These are phyloP conservation scores for Albugo candida DNA, from an alignment of 352 stramenopile species.

Conservation along the genomic window DNA sequence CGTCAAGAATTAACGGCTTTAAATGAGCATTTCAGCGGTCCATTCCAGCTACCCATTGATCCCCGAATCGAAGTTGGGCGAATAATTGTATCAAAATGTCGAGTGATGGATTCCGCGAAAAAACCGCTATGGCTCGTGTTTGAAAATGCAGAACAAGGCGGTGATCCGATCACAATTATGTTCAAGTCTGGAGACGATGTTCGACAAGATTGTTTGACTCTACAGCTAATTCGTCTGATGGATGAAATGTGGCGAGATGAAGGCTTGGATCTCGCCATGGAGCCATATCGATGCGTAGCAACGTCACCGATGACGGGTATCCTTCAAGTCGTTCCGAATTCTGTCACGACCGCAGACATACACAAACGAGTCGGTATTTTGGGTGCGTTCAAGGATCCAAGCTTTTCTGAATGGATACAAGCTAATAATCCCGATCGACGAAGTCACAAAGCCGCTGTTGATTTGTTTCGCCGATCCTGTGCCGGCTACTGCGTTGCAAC, in stretches of 20 bases:
- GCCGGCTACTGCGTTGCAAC: slow-evolving; percentile 88
- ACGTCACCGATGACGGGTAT: slow-evolving; percentile 83
- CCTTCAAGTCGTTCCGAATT: slow-evolving; percentile 82
- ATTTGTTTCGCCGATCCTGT: slow-evolving; percentile 73
- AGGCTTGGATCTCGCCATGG: slow-evolving; percentile 80
- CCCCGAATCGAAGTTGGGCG: slow-evolving; percentile 66
- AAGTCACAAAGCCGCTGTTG: slow-evolving; percentile 43
- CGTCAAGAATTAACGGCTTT: slow-evolving; percentile 57
- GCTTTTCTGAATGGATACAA: slow-evolving; percentile 69
- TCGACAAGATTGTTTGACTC: slow-evolving; percentile 87
- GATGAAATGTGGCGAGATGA: slow-evolving; percentile 85
- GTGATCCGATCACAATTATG: slow-evolving; percentile 71
- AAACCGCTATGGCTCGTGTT: slow-evolving; percentile 79
- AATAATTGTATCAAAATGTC: slow-evolving; percentile 73
- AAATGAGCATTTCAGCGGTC: slow-evolving; percentile 61
- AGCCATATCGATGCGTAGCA: slow-evolving; percentile 81
- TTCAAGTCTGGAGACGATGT: slow-evolving; percentile 91
- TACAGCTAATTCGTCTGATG: slow-evolving; percentile 86
- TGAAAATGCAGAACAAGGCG: slow-evolving; percentile 68
- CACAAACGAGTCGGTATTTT: slow-evolving; percentile 69
- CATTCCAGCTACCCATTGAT: slow-evolving; percentile 77
- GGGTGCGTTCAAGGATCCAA: slow-evolving; percentile 65
- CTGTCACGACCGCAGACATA: slow-evolving; percentile 86
- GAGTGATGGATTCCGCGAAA: slow-evolving; percentile 83
- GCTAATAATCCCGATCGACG: slow-evolving; percentile 53